Evolutionary conservation across 1,139 yeast species (phyloP), one percentile per base, ranked within the genome.

Genomic region (Hansenula lynferdii): DNA sequence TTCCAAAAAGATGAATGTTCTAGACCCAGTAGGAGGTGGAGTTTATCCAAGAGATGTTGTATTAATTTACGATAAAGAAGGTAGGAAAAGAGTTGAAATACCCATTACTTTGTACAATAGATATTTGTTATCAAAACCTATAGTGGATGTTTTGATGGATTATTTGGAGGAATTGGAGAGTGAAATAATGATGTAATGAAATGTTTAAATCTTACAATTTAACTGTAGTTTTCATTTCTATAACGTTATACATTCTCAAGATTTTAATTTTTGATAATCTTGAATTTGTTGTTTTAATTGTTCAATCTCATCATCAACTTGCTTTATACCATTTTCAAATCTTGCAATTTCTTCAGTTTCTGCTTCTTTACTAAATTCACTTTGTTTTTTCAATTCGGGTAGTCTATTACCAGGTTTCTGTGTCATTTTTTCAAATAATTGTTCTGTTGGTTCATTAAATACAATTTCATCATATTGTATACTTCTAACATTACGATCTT

Each of bases 361-460:
- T 10, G 79, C 61, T 49, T 76, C 74, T 45, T 64, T 70, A 15
- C 77, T 67, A 50, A 76, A 80, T 31, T 61, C 58, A 36, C 57
- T 54, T 15, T 67, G 69, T 3, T 72, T 54, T 41, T 77, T 69
- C 43, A 70, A 71, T 38, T 77, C 74, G 1, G 95, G 94, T 34
- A 89, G 62, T 39, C 83, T 54, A 37, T 86, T 85, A 23, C 87
- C 82, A 2, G 97, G 95, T 43, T 75, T 72, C 32, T 72, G 64
- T 9, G 96, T 86, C 51, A 92, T 69, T 8, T 80, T 65, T 48
- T 84, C 86, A 61, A 92, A 90, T 61, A 89, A 77, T 22, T 74
- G 73, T 52, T 92, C 97, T 2, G 97, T 89, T 3, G 99, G 99
- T 58, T 92, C 99, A 57, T 85, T 89, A 56, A 94, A 92, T 10